These are phyloP conservation scores for Symmetrospora coprosmae DNA, from an alignment of 768 basidiomycete species.

Conservation along the genomic window DNA sequence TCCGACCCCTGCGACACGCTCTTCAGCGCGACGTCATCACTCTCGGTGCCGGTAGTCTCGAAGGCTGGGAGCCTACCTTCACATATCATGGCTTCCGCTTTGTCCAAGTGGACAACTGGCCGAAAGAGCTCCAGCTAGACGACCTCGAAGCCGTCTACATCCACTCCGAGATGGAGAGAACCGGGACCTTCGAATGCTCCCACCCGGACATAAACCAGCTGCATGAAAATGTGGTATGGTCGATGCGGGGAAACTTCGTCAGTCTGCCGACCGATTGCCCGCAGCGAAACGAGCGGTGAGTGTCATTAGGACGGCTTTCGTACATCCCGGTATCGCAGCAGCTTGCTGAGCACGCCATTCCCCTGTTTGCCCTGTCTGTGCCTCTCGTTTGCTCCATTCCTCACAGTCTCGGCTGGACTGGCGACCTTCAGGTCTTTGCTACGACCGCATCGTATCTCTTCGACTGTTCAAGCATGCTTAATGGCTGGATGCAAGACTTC, in stretches of 20 bases:
- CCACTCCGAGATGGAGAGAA: slow-evolving; percentile 2
- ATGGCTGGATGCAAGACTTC: slow-evolving; percentile 33
- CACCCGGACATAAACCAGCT: neutral
- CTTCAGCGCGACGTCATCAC: slow-evolving; percentile 25
- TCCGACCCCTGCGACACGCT: slow-evolving; percentile 31
- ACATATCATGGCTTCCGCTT: slow-evolving; percentile 36
- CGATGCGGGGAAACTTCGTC: slow-evolving; percentile 1
- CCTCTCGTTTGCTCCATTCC: no score
- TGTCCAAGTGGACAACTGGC: slow-evolving; percentile 3
- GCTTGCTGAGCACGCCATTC: no score
- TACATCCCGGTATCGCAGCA: no score
- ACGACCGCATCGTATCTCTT: slow-evolving; percentile 33
- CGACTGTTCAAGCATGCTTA: slow-evolving; percentile 29
- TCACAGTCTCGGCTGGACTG: slow-evolving; percentile 37
- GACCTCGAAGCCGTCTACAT: neutral
- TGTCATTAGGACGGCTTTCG: no score
- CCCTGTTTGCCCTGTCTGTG: no score
- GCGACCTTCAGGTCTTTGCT: slow-evolving; percentile 35
- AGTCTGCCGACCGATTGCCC: slow-evolving; percentile 35
- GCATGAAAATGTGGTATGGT: neutral
- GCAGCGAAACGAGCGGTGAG: slow-evolving; percentile 36
- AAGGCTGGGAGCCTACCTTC: slow-evolving; percentile 34
- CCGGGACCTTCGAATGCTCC: neutral
- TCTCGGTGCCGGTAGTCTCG: slow-evolving; percentile 23
- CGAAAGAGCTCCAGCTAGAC: neutral